phyloP scores from a whole-genome alignment of 1,139 yeast species.

The Pichia sp. region DNA sequence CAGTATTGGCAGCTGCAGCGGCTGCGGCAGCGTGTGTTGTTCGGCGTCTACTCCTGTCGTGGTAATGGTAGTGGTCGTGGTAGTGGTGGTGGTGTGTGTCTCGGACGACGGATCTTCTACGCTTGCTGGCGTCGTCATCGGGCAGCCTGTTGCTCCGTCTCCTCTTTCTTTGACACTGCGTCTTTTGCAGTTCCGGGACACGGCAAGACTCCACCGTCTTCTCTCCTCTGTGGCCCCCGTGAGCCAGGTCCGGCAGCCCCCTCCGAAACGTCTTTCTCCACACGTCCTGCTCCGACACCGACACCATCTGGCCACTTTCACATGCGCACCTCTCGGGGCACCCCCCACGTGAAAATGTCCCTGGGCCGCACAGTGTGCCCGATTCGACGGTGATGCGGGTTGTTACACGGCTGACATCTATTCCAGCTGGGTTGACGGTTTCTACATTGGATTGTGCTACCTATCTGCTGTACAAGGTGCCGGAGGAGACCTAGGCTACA shows the following conservation, averaged over 20 bases:
- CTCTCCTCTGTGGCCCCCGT: background rate
- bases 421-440: too few relatives aligned
- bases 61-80: background rate
- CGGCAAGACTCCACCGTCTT: background rate
- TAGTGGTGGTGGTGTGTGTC: background rate
- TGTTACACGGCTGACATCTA: too few relatives aligned
- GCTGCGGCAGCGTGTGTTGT: background rate
- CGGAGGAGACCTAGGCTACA: too few relatives aligned
- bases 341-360: background rate
- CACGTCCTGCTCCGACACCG: background rate
- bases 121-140: background rate
- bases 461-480: too few relatives aligned
- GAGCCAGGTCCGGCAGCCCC: background rate
- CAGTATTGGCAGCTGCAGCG: background rate
- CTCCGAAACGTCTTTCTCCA: background rate
- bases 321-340: slow-evolving; percentile 1
- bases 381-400: too few relatives aligned
- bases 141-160: background rate
- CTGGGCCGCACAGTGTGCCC: too few relatives aligned
- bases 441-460: too few relatives aligned
- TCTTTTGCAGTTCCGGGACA: too few relatives aligned
- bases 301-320: background rate
- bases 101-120: background rate
- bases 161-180: too few relatives aligned
- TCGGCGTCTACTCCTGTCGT: background rate